Evolutionary conservation across 2,329 filamentous ascomycete species (phyloP).

Genomic region (Xylariomycetidae sp.): DNA sequence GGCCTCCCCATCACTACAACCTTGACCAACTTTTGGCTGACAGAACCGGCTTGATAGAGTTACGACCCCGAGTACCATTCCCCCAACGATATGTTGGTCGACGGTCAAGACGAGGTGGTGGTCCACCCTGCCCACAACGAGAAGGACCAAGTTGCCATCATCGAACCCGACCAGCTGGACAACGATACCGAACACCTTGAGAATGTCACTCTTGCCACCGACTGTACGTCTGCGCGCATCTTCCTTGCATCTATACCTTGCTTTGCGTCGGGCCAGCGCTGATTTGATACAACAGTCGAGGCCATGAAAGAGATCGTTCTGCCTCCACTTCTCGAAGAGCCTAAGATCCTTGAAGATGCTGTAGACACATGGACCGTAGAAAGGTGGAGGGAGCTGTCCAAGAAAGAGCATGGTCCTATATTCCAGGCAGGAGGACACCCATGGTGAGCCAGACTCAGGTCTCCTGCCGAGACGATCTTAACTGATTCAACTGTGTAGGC

Average conservation of each 20-base stretch:
- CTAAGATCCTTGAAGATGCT: conserved; percentile 71
- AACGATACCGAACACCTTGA: conserved; percentile 42
- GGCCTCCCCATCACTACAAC: background rate
- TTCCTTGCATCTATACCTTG: conserved; percentile 1
- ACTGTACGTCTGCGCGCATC: conserved; percentile 40
- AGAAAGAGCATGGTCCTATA: conserved; percentile 80
- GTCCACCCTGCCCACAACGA: conserved; percentile 40
- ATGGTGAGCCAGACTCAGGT: too few relatives aligned
- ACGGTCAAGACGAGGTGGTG: conserved; percentile 49
- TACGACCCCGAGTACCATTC: conserved; percentile 46
- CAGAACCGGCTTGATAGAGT: conserved; percentile 33
- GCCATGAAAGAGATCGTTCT: conserved; percentile 80
- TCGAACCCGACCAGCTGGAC: conserved; percentile 46
- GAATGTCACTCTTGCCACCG: conserved; percentile 44
- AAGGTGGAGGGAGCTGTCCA: conserved; percentile 68
- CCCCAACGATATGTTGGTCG: conserved; percentile 51
- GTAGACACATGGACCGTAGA: conserved; percentile 82
- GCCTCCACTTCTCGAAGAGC: conserved; percentile 64
- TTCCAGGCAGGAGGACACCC: conserved; percentile 84
- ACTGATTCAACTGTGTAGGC: too few relatives aligned
- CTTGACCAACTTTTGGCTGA: conserved; percentile 6
- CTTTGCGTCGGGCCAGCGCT: conserved; percentile 13
- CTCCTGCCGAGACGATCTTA: too few relatives aligned
- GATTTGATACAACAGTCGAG: conserved; percentile 51
- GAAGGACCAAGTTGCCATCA: conserved; percentile 47